Percentiles rank a stretch among this genome's conserved stretches.
phyloP scores from a whole-genome alignment of 139 green algal species.

The Medakamo hakoo region DNA sequence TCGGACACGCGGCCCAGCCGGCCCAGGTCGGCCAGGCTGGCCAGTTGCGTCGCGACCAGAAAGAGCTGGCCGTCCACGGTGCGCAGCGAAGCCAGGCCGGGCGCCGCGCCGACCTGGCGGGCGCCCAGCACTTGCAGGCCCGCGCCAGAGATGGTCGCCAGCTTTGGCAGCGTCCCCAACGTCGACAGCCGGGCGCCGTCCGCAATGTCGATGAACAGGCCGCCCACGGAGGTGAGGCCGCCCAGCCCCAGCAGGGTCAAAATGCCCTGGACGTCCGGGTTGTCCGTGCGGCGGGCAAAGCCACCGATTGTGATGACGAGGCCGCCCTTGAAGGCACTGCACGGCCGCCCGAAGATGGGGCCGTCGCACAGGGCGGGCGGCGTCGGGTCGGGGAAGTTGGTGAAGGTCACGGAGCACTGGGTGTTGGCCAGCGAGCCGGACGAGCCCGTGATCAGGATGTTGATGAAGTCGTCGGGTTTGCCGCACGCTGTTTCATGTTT shows the following conservation, averaged over 20 bases:
- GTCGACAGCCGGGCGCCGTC: background rate
- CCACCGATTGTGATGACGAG: background rate
- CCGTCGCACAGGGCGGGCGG: background rate
- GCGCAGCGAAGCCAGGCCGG: background rate
- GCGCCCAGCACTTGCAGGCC: background rate
- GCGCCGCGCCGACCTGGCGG: background rate
- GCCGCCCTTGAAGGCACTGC: background rate
- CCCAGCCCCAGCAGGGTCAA: background rate
- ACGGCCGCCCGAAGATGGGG: background rate
- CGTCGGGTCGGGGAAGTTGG: background rate
- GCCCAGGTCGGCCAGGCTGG: background rate
- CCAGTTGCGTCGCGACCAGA: background rate
- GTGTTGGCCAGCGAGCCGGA: background rate
- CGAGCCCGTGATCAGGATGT: background rate
- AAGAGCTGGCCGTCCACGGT: background rate
- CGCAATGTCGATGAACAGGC: background rate
- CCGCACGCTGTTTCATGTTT: too few relatives aligned
- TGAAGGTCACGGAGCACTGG: background rate
- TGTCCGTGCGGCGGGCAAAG: background rate
- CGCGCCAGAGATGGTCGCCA: background rate
- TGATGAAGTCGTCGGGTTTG: background rate
- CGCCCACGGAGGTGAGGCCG: background rate
- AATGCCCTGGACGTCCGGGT: background rate
- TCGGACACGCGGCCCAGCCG: background rate
- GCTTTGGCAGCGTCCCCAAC: background rate